Base-by-base conservation (phyloP, 176 grass and related monocot genomes). In the Oryza rufipogon region DNA sequence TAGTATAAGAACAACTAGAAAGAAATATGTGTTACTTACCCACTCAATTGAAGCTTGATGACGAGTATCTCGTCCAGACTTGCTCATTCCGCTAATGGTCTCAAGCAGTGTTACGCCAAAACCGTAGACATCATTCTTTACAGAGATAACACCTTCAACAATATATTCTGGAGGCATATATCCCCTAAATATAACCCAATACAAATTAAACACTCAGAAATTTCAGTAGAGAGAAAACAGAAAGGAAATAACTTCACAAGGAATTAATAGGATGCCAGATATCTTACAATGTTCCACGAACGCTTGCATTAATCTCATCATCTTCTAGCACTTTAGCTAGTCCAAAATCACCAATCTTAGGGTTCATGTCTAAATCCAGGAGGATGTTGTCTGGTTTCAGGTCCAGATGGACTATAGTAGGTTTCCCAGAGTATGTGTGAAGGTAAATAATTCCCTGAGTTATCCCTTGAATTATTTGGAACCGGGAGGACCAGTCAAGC, bases 321-420 rank as follows among this genome's bases (percentile, higher is more conserved):
- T 42, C 39, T 42, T 42, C 6, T 42, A 42, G 0, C 1, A 14
- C 34, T 76, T 19, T 61, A 65, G 75, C 56, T 64, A 33, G 2
- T 8, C 76, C 76, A 73, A 86, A 86, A 73, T 71, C 56, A 38
- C 49, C 25, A 26, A 86, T 44, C 33, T 80, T 80, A n/a, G 85
- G 77, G 41, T 81, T 68, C 85, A 86, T 74, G 74, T 74, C 5
- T 7, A 60, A 65, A n/a, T 86, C 77, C 17, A 86, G 11, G 30
- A 86, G 70, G 33, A 86, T 42, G 9, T 68, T 80, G n/a, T 14
- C 47, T 39, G 70, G 70, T 52, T 81, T 81, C 44, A 86, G 13
- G 44, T 86, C 48, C 58, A 49, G 14, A 68, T 86, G 85, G 30
- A 86, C 11, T 54, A 86, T 44, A 10, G 39, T 42, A 9, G 7